Evolutionary conservation across 2,329 filamentous ascomycete genomes (phyloP).

Genomic region (Hypoxylon sp.): DNA sequence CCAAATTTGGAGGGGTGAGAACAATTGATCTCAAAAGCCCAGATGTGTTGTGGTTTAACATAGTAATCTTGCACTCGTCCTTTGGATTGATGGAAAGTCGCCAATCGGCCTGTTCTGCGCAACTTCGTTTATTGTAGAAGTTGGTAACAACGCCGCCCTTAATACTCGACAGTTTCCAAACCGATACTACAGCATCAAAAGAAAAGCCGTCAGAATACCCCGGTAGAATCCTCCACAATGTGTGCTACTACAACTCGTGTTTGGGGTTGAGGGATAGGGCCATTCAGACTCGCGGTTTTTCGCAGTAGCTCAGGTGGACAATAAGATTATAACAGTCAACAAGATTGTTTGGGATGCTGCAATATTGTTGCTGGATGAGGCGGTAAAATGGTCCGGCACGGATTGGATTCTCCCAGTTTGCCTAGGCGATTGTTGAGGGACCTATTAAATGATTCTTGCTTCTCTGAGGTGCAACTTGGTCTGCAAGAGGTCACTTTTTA

Average conservation of each 20-base stretch:
- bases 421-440: too few relatives aligned
- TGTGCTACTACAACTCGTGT: conserved; percentile 8
- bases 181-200: neutral
- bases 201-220: neutral
- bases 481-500: too few relatives aligned
- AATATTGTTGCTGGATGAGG: neutral
- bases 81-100: neutral
- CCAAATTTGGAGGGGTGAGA: neutral
- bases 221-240: conserved; percentile 10
- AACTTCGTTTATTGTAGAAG: conserved; percentile 1
- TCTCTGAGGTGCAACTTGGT: too few relatives aligned
- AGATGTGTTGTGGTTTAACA: conserved; percentile 11
- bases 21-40: conserved; percentile 19
- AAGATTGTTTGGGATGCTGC: too few relatives aligned
- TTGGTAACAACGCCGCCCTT: neutral
- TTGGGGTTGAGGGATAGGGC: neutral
- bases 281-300: too few relatives aligned
- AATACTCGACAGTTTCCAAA: conserved; percentile 4
- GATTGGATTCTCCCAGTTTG: neutral
- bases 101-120: conserved; percentile 14
- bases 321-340: too few relatives aligned
- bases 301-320: too few relatives aligned
- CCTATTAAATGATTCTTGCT: too few relatives aligned
- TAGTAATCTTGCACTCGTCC: conserved; percentile 2
- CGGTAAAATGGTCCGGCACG: neutral